Evolutionary conservation across 1,284 basidiomycete species (phyloP).

Genomic region (Porogramme epimiltina): DNA sequence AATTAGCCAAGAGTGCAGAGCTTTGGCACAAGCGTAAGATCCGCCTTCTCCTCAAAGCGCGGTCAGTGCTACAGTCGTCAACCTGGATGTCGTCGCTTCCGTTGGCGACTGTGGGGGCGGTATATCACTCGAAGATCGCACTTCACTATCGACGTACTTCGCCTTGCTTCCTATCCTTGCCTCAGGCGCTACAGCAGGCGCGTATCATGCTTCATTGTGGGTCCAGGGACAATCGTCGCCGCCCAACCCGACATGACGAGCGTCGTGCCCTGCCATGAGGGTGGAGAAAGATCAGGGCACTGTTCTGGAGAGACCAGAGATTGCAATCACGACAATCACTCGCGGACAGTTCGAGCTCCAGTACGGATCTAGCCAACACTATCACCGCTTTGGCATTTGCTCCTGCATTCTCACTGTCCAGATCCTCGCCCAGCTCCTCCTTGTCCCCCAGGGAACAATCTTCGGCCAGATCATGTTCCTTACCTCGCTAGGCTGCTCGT

Average conservation of each 20-base stretch:
- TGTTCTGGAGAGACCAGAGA: slow-evolving; percentile 6
- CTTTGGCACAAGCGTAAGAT: background rate
- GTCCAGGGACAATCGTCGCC: slow-evolving; percentile 5
- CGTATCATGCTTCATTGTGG: slow-evolving; percentile 6
- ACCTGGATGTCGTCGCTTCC: slow-evolving; percentile 3
- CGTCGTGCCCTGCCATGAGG: slow-evolving; percentile 1
- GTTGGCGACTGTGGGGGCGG: slow-evolving; percentile 6
- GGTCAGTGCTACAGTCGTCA: slow-evolving; percentile 11
- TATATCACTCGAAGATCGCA: background rate
- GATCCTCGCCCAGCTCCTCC: slow-evolving; percentile 14
- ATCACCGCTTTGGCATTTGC: slow-evolving; percentile 6
- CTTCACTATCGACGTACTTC: slow-evolving; percentile 3
- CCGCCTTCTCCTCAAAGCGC: background rate
- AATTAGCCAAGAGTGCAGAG: slow-evolving; percentile 13
- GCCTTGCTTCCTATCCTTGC: slow-evolving; percentile 15
- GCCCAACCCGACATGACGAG: background rate
- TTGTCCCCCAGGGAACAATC: slow-evolving; percentile 11
- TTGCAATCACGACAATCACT: slow-evolving; percentile 9
- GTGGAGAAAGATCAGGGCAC: slow-evolving; percentile 1
- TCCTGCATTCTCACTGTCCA: slow-evolving; percentile 11
- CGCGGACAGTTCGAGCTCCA: slow-evolving; percentile 9
- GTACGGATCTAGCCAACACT: slow-evolving; percentile 3
- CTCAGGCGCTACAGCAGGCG: slow-evolving; percentile 9
- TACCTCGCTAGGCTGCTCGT: slow-evolving; percentile 10
- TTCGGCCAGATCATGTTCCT: slow-evolving; percentile 17